Evolutionary conservation across 331 rosid genomes (phyloP).

Genomic region (Pyrus hybrid): DNA sequence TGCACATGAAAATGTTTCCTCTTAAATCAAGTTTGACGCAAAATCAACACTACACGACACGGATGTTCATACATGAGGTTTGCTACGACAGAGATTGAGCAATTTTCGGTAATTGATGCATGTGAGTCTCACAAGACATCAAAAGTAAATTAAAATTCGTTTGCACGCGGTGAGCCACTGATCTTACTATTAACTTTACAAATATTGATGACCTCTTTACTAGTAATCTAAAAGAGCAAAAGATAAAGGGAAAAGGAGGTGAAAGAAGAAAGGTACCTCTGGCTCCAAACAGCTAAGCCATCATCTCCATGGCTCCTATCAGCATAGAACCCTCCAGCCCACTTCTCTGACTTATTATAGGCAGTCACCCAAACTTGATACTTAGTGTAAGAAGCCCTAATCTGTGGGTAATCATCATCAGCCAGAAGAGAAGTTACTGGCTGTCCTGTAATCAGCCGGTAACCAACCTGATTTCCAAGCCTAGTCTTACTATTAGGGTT

Average conservation of each 20-base stretch:
- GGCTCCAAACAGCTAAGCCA: constrained; percentile 74
- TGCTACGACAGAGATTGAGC: too few species aligned
- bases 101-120: too few species aligned
- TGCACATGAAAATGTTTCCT: constrained; percentile 5
- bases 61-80: too few species aligned
- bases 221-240: background rate
- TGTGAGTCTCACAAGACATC: too few species aligned
- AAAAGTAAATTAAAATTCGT: too few species aligned
- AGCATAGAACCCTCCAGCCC: constrained; percentile 76
- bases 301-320: constrained; percentile 79
- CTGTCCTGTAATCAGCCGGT: constrained; percentile 54
- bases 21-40: background rate
- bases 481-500: constrained; percentile 56
- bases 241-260: background rate
- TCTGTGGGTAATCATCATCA: constrained; percentile 69
- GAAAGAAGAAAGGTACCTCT: constrained; percentile 29
- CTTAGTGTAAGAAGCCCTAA: constrained; percentile 61
- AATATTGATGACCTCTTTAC: background rate
- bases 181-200: too few species aligned
- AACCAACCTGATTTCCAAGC: constrained; percentile 66
- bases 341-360: constrained; percentile 67
- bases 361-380: constrained; percentile 73
- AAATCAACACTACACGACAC: background rate
- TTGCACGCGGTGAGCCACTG: too few species aligned
- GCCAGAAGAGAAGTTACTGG: constrained; percentile 41